Evolutionary conservation across 176 grass and related monocot species (phyloP), one percentile per base, ranked within the genome.

Genomic region (Eragrostis nindensis): DNA sequence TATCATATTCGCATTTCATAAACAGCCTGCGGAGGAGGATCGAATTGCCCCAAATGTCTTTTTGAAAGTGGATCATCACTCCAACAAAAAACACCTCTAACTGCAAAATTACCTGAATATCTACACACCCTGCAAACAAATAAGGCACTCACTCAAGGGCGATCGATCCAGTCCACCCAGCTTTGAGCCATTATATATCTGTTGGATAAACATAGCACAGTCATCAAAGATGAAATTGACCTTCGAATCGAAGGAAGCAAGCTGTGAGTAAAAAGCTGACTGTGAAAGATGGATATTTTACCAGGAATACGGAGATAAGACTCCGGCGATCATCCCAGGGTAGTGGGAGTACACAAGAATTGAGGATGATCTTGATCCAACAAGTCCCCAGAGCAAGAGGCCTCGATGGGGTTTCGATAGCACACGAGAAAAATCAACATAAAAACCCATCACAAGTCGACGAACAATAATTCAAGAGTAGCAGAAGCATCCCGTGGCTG

Each of bases 111-210:
- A 89, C 73, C 67, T 45, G 84, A 81, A 80, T 94, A 91, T 90
- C 83, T 91, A 86, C 88, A 91, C 76, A 81, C 76, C 81, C 73
- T 86, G 86, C 57, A 82, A 89, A 86, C 70, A 85, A 91, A 88
- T 85, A 71, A 86, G 41, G 40, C 55, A 77, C 71, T 86, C 66
- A 77, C 50, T 90, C 71, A 52, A 84, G 65, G 75, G 62, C 4
- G 43, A 76, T 43, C 46, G 21, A 66, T 86, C 44, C 62, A 72
- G 73, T 77, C 61, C 80, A 77, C 86, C 67, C 76, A 84, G 79
- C 79, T 86, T 74, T 87, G 76, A 55, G 55, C 63, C 86, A 84
- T 67, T 60, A 75, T 64, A 89, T 69, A 89, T 77, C 89, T 94
- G 86, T 65, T 84, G 50, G 0, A 55, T 80, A 61, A 49, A 62